Percentiles rank a stretch among this genome's conserved stretches.
Evolutionary conservation across 1,139 yeast genomes (phyloP).

Genomic region (Protomyces inouyei): DNA sequence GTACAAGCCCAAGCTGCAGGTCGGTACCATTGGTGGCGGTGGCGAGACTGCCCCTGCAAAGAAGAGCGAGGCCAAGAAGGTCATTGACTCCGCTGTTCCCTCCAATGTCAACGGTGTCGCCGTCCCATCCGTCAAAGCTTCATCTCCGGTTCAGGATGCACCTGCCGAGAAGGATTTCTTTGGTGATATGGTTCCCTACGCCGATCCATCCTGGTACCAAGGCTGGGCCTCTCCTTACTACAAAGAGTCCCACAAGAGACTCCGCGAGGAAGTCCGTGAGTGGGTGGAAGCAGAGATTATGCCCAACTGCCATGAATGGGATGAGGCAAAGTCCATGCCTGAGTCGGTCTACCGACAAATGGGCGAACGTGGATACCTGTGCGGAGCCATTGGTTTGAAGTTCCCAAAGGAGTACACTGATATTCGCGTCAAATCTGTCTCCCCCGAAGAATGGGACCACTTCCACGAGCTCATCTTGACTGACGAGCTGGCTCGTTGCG

Average conservation of each 20-base stretch:
- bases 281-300: slow-evolving; percentile 43
- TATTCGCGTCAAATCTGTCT: slow-evolving; percentile 38
- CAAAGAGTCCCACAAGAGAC: slow-evolving; percentile 42
- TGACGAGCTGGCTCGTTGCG: slow-evolving; percentile 47
- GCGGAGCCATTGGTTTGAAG: slow-evolving; percentile 39
- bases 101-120: slow-evolving; percentile 16
- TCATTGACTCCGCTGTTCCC: neutral
- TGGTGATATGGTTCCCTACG: slow-evolving; percentile 46
- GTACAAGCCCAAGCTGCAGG: slow-evolving; percentile 41
- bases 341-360: slow-evolving; percentile 32
- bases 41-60: slow-evolving; percentile 9
- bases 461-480: slow-evolving; percentile 80
- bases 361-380: slow-evolving; percentile 35
- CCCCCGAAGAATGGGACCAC: slow-evolving; percentile 67
- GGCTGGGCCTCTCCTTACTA: slow-evolving; percentile 42
- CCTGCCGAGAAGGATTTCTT: slow-evolving; percentile 33
- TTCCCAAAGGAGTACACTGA: slow-evolving; percentile 41
- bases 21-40: slow-evolving; percentile 37
- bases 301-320: slow-evolving; percentile 46
- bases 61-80: neutral
- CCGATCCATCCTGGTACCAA: slow-evolving; percentile 47
- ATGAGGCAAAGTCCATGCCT: slow-evolving; percentile 42
- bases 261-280: slow-evolving; percentile 43
- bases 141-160: slow-evolving; percentile 15
- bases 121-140: neutral